A percentile compares a stretch with the other conserved stretches of the same genome.
Evolutionary conservation across 139 green algal species (phyloP).

Genomic region (Desmodesmus armatus): DNA sequence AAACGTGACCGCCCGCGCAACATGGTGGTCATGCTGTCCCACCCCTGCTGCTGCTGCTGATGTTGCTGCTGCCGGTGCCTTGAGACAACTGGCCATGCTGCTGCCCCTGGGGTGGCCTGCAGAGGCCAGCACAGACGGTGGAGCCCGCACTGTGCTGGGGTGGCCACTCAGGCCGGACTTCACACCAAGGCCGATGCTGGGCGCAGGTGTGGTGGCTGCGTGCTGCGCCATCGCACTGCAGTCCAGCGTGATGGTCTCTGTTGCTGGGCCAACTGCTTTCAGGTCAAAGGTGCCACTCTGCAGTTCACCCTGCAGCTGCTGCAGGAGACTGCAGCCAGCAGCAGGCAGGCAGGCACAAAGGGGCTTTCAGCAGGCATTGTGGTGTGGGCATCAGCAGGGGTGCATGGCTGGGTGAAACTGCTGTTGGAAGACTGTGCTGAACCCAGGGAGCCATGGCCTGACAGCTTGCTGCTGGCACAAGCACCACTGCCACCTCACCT

Average conservation of each 20-base stretch:
- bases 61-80: slow-evolving; percentile 9
- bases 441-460: not conserved
- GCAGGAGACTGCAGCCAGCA: slow-evolving; percentile 57
- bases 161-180: slow-evolving; percentile 27
- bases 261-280: slow-evolving; percentile 17
- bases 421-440: not conserved
- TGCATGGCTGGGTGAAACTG: not conserved
- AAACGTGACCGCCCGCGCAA: slow-evolving; percentile 21
- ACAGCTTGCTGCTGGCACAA: not conserved
- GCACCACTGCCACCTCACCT: slow-evolving; percentile 40
- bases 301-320: slow-evolving; percentile 58
- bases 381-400: not conserved
- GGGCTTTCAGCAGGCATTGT: not conserved
- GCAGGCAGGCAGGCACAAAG: too few species aligned
- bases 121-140: not conserved
- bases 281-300: slow-evolving; percentile 49
- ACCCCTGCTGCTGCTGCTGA: not conserved
- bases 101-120: not conserved
- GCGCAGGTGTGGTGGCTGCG: not conserved
- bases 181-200: not conserved
- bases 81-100: slow-evolving; percentile 35
- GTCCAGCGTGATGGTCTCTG: slow-evolving; percentile 45
- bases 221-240: not conserved
- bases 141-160: not conserved
- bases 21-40: not conserved